Base-by-base conservation (phyloP, 495 filamentous ascomycete species). In the Penicillium crystallinum region DNA sequence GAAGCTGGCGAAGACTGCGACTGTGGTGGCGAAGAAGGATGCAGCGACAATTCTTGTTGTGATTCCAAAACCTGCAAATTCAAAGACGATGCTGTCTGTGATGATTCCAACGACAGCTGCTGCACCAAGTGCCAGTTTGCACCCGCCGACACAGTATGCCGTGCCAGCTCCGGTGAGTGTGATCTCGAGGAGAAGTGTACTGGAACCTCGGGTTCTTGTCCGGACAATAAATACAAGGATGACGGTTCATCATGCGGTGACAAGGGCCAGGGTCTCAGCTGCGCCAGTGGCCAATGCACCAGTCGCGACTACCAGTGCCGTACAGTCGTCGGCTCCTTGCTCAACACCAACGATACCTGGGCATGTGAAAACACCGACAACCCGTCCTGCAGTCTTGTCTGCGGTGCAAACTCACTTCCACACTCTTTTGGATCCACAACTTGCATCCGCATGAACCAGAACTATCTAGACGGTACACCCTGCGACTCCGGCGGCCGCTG, bases 1-100 rank as follows among this genome's bases (percentile, higher is more conserved):
- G 93, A 98, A 68, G 68, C 77, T 9, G 93, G 89, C 55, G 93
- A 98, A 69, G 87, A 98, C 14, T 98, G 93, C 68, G 93, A 98
- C 70, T 98, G 93, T 62, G 95, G 93, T 46, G 93, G 91, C 36
- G 65, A 66, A 6, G 69, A 72, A 27, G 80, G 79, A 36, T 98
- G 93, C 66, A 81, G 74, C 15, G 67, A 75, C 56, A 89, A 98
- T 68, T 50, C 59, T 22, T 98, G 93, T 75, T 98, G 93, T 67
- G 78, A 98, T 58, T 69, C 91, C 3, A 82, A 67, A 6, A 97
- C 95, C 11, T 98, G 93, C 81, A 90, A 87, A 67, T 97, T 95
- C 76, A 87, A 78, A 46, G 63, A 70, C 42, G 77, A 70, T 31
- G 81, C 90, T 36, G 82, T 91, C 18, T 98, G 93, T 65, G 93